phyloP scores from a whole-genome alignment of 768 basidiomycete species.

The Mycena leptocephala region DNA sequence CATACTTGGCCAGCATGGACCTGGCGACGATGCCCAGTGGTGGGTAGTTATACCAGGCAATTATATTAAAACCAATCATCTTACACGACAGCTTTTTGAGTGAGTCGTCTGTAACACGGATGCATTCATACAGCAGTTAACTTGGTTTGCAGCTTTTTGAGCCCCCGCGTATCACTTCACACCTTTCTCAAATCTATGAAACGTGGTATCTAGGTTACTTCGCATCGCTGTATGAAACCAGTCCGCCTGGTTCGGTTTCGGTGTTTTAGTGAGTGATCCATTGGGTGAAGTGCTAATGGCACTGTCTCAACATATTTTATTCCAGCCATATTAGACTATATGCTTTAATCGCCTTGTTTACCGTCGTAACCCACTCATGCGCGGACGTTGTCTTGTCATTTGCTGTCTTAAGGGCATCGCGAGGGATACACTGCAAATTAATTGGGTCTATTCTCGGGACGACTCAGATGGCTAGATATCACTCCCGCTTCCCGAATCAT shows the following conservation, averaged over 20 bases:
- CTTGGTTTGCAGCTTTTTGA: too few species aligned
- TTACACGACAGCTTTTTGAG: too few species aligned
- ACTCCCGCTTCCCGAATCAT: constrained; percentile 55
- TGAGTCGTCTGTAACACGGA: too few species aligned
- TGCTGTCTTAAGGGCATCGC: constrained; percentile 36
- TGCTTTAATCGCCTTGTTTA: constrained; percentile 1
- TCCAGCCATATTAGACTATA: constrained; percentile 31
- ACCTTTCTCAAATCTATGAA: constrained; percentile 29
- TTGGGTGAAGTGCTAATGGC: neutral
- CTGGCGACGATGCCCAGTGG: too few species aligned
- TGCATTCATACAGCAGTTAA: too few species aligned
- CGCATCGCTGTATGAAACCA: constrained; percentile 37
- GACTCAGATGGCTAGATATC: constrained; percentile 53
- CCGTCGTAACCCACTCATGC: constrained; percentile 8
- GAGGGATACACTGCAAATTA: constrained; percentile 24
- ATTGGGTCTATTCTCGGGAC: constrained; percentile 55
- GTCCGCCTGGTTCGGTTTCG: constrained; percentile 36
- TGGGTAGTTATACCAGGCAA: too few species aligned
- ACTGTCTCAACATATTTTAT: neutral
- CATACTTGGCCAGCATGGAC: too few species aligned
- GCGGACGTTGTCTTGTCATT: constrained; percentile 33
- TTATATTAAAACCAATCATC: too few species aligned
- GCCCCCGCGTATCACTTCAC: constrained; percentile 9
- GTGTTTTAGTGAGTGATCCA: constrained; percentile 36
- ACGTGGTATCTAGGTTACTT: constrained; percentile 47